Conservation (phyloP, 768 basidiomycete genomes). For the Hypholoma fasciculare region DNA sequence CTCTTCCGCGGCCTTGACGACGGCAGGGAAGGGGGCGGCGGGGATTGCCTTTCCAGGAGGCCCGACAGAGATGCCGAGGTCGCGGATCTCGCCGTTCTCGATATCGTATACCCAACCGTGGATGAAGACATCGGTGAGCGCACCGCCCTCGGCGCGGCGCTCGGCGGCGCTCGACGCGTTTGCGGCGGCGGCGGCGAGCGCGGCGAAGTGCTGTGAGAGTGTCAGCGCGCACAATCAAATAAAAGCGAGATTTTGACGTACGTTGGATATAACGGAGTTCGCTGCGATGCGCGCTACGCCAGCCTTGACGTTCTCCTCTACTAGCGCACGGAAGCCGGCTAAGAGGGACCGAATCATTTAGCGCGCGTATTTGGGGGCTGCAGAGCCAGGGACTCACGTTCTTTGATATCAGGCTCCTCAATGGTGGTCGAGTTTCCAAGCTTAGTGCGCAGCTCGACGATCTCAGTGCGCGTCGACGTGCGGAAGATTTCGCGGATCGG, state of each 20-base stretch:
- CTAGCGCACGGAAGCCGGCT: conserved; percentile 43
- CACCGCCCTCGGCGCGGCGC: conserved; percentile 14
- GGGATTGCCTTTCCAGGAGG: conserved; percentile 36
- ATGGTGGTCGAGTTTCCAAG: conserved; percentile 14
- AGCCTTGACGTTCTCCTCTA: conserved; percentile 43
- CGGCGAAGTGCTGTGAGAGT: conserved; percentile 20
- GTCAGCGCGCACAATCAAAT: too few relatives aligned
- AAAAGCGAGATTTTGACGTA: conserved; percentile 7
- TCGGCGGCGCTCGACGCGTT: neutral
- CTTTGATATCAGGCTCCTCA: conserved; percentile 27
- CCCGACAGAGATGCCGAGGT: conserved; percentile 44
- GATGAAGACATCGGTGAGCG: conserved; percentile 32
- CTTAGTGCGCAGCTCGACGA: conserved; percentile 31
- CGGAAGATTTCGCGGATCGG: conserved; percentile 38
- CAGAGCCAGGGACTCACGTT: conserved; percentile 24
- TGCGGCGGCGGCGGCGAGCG: conserved; percentile 9
- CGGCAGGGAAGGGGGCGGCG: conserved; percentile 21
- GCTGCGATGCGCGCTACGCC: conserved; percentile 28
- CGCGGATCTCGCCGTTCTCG: conserved; percentile 47
- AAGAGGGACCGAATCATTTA: neutral
- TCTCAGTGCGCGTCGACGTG: conserved; percentile 29
- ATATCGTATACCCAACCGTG: conserved; percentile 67
- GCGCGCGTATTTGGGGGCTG: neutral
- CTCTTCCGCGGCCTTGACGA: conserved; percentile 1
- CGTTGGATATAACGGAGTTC: conserved; percentile 27